Evolutionary conservation across 1,284 basidiomycete genomes (phyloP), one percentile per base, ranked within the genome.

Genomic region (Leccinum fallax): DNA sequence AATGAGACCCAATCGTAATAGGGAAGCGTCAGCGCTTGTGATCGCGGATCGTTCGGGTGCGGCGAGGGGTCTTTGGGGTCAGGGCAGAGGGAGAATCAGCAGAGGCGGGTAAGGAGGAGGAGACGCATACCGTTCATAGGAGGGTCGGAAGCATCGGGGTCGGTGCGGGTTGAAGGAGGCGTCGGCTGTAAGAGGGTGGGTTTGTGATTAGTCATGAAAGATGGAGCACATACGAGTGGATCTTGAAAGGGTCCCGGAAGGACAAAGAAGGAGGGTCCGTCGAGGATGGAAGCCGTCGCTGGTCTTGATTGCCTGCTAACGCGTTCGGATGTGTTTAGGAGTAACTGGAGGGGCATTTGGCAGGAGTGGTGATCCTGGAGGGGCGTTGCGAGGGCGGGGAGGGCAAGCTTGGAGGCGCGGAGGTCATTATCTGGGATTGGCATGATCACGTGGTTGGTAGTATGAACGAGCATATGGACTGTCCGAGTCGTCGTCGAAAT

Each of bases 1-100:
- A 94, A 94, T 0, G 86, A 85, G 19, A 82, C 80, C 93, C 93
- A 94, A 69, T 91, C 88, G 67, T 83, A 84, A 55, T 83, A 83
- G 11, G 77, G 72, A 46, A 74, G 71, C n/a, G 61, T 48, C 34
- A 34, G 34, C 2, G 53, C 26, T 48, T 73, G 72, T 36, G 62
- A 64, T 61, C 64, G 55, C 13, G 61, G 51, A 61, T 71, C 65
- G n/a, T 64, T 49, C 13, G 52, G 53, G 53, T 55, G 52, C 16
- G 32, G 26, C 0, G 57, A 49, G 38, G 49, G 60, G 43, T 72
- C 70, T 75, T 51, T 55, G 9, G 6, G 51, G 58, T 54, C 16
- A 69, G 72, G 71, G 73, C 32, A 67, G 32, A 63, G 70, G 71
- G 69, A 70, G 65, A 56, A 46, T 66, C 52, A 71, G 38, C 34